Evolutionary conservation across 148 eudicot genomes (phyloP).

Genomic region (Talinum fruticosum): DNA sequence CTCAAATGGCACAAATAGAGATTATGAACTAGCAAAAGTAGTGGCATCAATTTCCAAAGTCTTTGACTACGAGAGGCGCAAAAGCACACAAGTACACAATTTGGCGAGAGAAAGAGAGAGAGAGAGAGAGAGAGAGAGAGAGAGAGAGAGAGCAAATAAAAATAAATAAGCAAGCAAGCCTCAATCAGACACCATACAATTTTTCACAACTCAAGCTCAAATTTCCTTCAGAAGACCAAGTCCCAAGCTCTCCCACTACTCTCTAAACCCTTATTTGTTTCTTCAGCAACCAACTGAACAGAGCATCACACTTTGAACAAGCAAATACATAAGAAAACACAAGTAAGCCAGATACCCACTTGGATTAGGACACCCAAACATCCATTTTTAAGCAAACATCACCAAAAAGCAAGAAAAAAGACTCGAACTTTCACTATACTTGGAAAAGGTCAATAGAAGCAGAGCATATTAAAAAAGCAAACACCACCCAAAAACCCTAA

Average conservation of each 20-base stretch:
- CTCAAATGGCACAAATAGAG: neutral
- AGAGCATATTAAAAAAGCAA: constrained; percentile 11
- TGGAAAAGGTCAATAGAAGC: constrained; percentile 23
- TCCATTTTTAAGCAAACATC: constrained; percentile 16
- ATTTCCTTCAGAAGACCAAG: neutral
- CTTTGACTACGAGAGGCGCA: neutral
- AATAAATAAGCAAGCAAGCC: neutral
- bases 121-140: neutral
- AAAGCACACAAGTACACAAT: neutral
- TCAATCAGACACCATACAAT: neutral
- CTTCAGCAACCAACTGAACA: constrained; percentile 21
- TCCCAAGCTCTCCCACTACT: neutral
- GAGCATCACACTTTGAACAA: constrained; percentile 20
- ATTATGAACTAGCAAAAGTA: neutral
- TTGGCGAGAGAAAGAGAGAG: neutral
- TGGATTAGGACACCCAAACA: constrained; percentile 14
- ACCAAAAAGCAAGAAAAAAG: constrained; percentile 11
- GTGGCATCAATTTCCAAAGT: neutral
- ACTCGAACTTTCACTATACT: neutral
- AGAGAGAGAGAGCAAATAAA: neutral
- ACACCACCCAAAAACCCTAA: constrained; percentile 17
- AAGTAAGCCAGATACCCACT: constrained; percentile 8
- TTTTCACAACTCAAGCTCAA: neutral
- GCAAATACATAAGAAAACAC: constrained; percentile 7
- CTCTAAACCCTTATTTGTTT: constrained; percentile 6